These are phyloP conservation scores for Neonectria ditissima DNA, from an alignment of 2,329 filamentous ascomycete genomes.

Conservation along the genomic window DNA sequence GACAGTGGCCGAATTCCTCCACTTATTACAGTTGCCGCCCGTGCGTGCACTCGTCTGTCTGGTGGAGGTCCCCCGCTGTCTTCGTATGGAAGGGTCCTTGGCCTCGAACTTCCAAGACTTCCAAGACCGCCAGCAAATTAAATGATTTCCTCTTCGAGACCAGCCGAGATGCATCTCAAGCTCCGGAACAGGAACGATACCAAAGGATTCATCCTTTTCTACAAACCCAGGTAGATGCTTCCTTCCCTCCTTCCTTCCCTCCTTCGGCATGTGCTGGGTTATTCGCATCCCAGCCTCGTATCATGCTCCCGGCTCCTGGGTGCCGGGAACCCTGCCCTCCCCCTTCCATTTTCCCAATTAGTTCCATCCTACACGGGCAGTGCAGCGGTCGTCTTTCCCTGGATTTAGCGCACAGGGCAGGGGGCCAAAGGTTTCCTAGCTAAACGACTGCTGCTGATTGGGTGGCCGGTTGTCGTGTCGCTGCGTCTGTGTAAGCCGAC, in stretches of 20 bases:
- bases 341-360: too few species aligned
- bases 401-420: background rate
- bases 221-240: too few species aligned
- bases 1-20: background rate
- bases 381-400: background rate
- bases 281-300: background rate
- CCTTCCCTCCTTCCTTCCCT: too few species aligned
- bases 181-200: background rate
- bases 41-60: background rate
- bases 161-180: background rate
- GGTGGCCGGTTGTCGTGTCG: background rate
- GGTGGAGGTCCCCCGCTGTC: background rate
- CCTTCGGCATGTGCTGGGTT: background rate
- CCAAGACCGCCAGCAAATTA: background rate
- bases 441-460: background rate
- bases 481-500: background rate
- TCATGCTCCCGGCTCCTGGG: background rate
- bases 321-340: too few species aligned
- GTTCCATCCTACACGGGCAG: background rate
- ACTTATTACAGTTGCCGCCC: too few species aligned
- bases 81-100: background rate
- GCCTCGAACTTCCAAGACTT: background rate
- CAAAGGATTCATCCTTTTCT: background rate
- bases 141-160: background rate
- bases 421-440: background rate